A percentile compares a stretch with the other conserved stretches of the same genome.
Conservation (phyloP, 495 filamentous ascomycete species). For the Corynascus novoguineensis region DNA sequence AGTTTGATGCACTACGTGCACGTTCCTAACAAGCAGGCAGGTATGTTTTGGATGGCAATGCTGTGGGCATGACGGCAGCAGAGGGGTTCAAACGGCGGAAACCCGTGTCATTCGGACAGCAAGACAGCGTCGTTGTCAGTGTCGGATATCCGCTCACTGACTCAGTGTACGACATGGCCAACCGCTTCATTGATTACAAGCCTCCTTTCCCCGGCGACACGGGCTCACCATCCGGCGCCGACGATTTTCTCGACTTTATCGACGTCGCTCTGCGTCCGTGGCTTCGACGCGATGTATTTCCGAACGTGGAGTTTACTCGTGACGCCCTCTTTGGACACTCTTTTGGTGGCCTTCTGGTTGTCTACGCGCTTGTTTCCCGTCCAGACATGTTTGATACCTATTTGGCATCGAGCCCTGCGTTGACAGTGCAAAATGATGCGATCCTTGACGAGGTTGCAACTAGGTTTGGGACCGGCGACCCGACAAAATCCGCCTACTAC, state of each 20-base stretch:
- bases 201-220: constrained; percentile 7
- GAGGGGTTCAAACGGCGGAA: constrained; percentile 23
- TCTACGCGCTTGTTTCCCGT: constrained; percentile 13
- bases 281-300: constrained; percentile 16
- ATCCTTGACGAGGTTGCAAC: constrained; percentile 16
- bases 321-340: constrained; percentile 24
- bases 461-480: constrained; percentile 8
- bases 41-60: constrained; percentile 29
- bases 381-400: constrained; percentile 22
- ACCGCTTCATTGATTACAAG: constrained; percentile 18
- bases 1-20: background rate
- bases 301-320: constrained; percentile 17
- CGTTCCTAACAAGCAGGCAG: background rate
- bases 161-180: constrained; percentile 16
- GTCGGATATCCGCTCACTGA: constrained; percentile 27
- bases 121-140: constrained; percentile 24
- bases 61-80: constrained; percentile 21
- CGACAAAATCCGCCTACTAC: background rate
- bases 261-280: constrained; percentile 16
- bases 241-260: constrained; percentile 20
- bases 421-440: constrained; percentile 10
- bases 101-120: constrained; percentile 12
- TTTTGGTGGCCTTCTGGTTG: constrained; percentile 19
- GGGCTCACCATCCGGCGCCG: constrained; percentile 5
- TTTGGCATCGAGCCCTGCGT: constrained; percentile 15